Evolutionary conservation across 768 basidiomycete species (phyloP).

Genomic region (Lactarius hatsudake): DNA sequence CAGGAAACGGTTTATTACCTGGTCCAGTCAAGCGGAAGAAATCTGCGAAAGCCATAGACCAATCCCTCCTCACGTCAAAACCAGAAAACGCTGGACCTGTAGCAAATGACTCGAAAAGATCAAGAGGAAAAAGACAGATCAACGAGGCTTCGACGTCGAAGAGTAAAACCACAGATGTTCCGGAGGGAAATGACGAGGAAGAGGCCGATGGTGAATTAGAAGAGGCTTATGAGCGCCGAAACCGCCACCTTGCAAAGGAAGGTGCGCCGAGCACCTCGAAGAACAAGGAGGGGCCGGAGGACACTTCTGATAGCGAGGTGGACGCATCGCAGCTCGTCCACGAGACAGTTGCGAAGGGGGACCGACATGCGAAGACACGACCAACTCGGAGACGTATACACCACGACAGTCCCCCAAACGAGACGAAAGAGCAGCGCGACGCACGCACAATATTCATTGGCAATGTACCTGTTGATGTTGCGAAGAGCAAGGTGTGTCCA

Average conservation of each 20-base stretch:
- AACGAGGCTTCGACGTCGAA: constrained; percentile 24
- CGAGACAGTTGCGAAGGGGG: constrained; percentile 47
- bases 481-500: constrained; percentile 65
- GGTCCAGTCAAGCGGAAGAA: constrained; percentile 24
- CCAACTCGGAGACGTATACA: constrained; percentile 37
- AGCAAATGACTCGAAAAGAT: constrained; percentile 26
- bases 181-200: constrained; percentile 32
- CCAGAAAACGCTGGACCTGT: neutral
- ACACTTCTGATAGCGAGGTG: constrained; percentile 37
- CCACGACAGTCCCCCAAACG: constrained; percentile 54
- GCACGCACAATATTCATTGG: constrained; percentile 89
- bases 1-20: neutral
- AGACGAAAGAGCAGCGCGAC: constrained; percentile 71
- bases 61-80: neutral
- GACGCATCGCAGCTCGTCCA: constrained; percentile 53
- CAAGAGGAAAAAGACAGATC: constrained; percentile 33
- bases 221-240: constrained; percentile 32
- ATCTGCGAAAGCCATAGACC: constrained; percentile 24
- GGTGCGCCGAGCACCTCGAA: constrained; percentile 24
- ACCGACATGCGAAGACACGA: constrained; percentile 32
- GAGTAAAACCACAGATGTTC: constrained; percentile 6
- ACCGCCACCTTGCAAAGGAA: constrained; percentile 8
- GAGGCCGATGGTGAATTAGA: constrained; percentile 37
- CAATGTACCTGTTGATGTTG: constrained; percentile 76
- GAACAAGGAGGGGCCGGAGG: constrained; percentile 24